These are phyloP conservation scores for Phaeotremella skinneri DNA, from an alignment of 768 basidiomycete species.

Conservation along the genomic window DNA sequence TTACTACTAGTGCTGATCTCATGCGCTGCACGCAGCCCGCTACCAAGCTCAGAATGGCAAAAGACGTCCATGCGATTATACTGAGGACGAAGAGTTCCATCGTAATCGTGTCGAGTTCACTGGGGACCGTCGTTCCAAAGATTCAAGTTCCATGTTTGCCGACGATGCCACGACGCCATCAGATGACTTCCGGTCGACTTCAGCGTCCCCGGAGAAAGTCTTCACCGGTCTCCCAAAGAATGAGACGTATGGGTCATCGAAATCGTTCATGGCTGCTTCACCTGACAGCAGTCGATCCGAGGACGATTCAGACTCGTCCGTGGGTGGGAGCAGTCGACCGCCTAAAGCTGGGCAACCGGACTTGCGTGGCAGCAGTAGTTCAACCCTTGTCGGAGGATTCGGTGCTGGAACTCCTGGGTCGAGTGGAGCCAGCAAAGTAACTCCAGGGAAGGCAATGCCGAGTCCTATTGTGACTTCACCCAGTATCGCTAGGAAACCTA, in stretches of 20 bases:
- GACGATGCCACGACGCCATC: neutral
- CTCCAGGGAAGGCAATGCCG: neutral
- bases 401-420: too few species aligned
- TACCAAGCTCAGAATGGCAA: slow-evolving; percentile 20
- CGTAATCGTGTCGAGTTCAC: slow-evolving; percentile 10
- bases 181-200: neutral
- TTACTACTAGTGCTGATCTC: too few species aligned
- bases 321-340: slow-evolving; percentile 10
- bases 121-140: slow-evolving; percentile 1
- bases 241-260: slow-evolving; percentile 13
- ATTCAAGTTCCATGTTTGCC: slow-evolving; percentile 1
- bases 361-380: too few species aligned
- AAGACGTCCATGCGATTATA: slow-evolving; percentile 26
- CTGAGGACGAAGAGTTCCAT: slow-evolving; percentile 17
- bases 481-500: neutral
- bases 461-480: neutral
- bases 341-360: neutral
- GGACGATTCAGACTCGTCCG: slow-evolving; percentile 1
- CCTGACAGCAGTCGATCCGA: neutral
- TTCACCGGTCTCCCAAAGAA: slow-evolving; percentile 27
- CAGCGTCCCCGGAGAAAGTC: neutral
- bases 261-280: neutral
- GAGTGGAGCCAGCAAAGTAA: neutral
- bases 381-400: neutral
- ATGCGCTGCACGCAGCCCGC: slow-evolving; percentile 15